Percentiles rank a stretch among this genome's conserved stretches.
These are phyloP conservation scores for Rhododendron kiyosumense DNA, from an alignment of 148 eudicot genomes.

Conservation along the genomic window DNA sequence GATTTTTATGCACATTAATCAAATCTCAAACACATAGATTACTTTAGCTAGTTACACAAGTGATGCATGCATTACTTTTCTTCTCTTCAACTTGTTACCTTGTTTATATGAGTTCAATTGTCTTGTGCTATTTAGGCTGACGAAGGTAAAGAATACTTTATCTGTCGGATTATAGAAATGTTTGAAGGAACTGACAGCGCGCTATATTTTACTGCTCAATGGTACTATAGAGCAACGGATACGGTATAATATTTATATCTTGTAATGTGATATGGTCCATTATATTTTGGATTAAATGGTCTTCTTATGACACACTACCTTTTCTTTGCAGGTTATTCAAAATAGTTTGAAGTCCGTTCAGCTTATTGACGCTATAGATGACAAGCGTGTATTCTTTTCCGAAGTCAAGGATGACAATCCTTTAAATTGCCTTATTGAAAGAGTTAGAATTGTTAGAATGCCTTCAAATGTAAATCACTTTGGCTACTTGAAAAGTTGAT, in stretches of 20 bases:
- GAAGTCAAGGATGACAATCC: conserved; percentile 72
- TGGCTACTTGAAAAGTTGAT: background rate
- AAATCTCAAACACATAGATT: too few relatives aligned
- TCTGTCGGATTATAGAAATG: conserved; percentile 61
- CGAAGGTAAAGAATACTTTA: conserved; percentile 32
- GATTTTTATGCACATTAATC: too few relatives aligned
- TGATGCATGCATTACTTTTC: too few relatives aligned
- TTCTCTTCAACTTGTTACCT: too few relatives aligned
- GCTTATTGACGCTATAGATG: conserved; percentile 44
- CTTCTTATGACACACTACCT: background rate
- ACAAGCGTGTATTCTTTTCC: conserved; percentile 55
- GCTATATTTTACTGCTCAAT: conserved; percentile 55
- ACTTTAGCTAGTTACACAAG: too few relatives aligned
- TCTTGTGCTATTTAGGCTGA: conserved; percentile 38
- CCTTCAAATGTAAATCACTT: conserved; percentile 40
- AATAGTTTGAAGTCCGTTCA: background rate
- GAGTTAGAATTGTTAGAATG: conserved; percentile 37
- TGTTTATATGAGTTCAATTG: background rate
- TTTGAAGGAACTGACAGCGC: conserved; percentile 57
- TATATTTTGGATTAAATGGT: background rate
- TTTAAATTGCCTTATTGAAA: conserved; percentile 54
- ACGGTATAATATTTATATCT: conserved; percentile 41
- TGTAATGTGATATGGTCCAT: background rate
- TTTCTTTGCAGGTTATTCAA: conserved; percentile 43
- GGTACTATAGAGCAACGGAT: conserved; percentile 72